Conservation (phyloP, 495 filamentous ascomycete species). For the Annulohypoxylon stygium region DNA sequence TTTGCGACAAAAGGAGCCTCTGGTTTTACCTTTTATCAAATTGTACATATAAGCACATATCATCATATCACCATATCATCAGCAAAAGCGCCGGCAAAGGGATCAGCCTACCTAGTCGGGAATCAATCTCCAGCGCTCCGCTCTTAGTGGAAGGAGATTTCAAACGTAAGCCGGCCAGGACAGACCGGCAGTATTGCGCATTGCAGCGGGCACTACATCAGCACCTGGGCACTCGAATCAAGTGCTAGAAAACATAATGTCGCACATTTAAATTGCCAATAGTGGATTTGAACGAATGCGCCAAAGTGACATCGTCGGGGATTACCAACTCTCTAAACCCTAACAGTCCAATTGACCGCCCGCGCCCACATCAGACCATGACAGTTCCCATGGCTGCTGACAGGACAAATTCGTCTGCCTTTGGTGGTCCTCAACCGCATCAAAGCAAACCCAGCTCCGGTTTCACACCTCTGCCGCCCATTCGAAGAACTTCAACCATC, state of each 20-base stretch:
- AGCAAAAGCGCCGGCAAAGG: neutral
- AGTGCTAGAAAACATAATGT: slow-evolving; percentile 43
- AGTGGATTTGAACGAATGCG: slow-evolving; percentile 53
- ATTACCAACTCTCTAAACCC: slow-evolving; percentile 20
- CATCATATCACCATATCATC: slow-evolving; percentile 10
- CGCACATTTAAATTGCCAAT: slow-evolving; percentile 44
- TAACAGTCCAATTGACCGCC: slow-evolving; percentile 20
- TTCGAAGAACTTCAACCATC: slow-evolving; percentile 66
- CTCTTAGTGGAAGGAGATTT: slow-evolving; percentile 49
- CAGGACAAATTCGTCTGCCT: slow-evolving; percentile 47
- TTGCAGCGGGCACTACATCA: slow-evolving; percentile 36
- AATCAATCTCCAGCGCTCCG: slow-evolving; percentile 41
- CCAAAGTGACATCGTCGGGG: slow-evolving; percentile 47
- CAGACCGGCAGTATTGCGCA: slow-evolving; percentile 24
- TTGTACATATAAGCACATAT: slow-evolving; percentile 36
- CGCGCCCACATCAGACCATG: slow-evolving; percentile 35
- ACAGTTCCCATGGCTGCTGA: slow-evolving; percentile 55
- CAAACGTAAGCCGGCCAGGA: slow-evolving; percentile 40
- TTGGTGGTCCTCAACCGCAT: slow-evolving; percentile 40
- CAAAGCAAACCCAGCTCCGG: slow-evolving; percentile 45
- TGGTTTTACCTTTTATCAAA: slow-evolving; percentile 21
- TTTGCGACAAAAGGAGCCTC: slow-evolving; percentile 33
- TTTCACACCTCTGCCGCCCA: slow-evolving; percentile 63
- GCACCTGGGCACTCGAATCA: slow-evolving; percentile 35
- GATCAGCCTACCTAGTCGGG: slow-evolving; percentile 42